phyloP scores from a whole-genome alignment of 140 eudicot genomes.

The Anethum foeniculum region DNA sequence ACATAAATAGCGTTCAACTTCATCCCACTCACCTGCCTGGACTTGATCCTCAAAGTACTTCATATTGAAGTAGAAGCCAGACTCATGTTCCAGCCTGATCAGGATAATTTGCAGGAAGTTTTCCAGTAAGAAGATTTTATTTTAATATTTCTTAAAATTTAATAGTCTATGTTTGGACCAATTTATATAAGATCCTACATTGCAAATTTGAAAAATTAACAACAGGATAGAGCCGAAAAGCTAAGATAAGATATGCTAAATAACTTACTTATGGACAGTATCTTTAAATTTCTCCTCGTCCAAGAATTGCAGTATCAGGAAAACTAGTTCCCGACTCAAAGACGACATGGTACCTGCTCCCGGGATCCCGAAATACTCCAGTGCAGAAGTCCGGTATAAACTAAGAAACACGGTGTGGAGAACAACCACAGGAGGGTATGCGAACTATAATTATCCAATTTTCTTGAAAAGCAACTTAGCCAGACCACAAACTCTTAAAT shows the following conservation, averaged over 20 bases:
- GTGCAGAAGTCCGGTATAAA: constrained; percentile 5
- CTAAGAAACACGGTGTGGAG: neutral
- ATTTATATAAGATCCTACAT: neutral
- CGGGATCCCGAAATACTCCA: constrained; percentile 16
- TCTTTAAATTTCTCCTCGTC: constrained; percentile 85
- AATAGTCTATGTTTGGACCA: neutral
- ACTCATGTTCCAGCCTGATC: constrained; percentile 79
- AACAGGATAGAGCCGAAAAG: neutral
- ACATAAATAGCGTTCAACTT: constrained; percentile 70
- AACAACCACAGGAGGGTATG: neutral
- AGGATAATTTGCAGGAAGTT: neutral
- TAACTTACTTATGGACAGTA: constrained; percentile 69
- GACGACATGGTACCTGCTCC: constrained; percentile 68
- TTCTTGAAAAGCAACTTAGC: neutral
- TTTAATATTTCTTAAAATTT: neutral
- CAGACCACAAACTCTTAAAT: neutral
- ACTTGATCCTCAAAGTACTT: constrained; percentile 85
- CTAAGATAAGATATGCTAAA: neutral
- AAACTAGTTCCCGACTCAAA: constrained; percentile 80
- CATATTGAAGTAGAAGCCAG: constrained; percentile 79
- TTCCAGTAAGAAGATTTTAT: neutral
- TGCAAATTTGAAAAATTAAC: neutral
- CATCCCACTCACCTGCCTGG: constrained; percentile 93
- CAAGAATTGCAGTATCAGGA: constrained; percentile 78
- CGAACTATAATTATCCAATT: neutral